Conservation (phyloP, 306 rosid genomes). For the Begonia masoniana region DNA sequence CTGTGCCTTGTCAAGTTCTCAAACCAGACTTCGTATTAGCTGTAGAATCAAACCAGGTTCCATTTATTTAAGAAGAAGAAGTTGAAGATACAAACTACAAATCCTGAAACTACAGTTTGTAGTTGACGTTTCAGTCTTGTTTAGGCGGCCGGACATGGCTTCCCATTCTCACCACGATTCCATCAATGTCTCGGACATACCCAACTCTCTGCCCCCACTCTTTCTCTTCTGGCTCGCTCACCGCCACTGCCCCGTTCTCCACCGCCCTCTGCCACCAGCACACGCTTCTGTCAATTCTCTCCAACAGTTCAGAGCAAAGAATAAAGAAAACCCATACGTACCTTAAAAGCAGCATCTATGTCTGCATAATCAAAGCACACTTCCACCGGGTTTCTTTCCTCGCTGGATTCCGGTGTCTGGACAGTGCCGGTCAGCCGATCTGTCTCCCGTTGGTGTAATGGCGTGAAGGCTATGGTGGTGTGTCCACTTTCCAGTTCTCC, state of each 20-base stretch:
- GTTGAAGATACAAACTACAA: no score
- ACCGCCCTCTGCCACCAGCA: conserved; percentile 47
- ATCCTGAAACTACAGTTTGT: no score
- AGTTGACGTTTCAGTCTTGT: conserved; percentile 4
- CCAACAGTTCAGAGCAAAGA: not conserved
- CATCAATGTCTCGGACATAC: conserved; percentile 67
- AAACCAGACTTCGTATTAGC: no score
- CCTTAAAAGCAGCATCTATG: conserved; percentile 71
- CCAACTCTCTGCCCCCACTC: conserved; percentile 92
- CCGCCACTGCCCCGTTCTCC: conserved; percentile 65
- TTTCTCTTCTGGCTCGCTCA: conserved; percentile 55
- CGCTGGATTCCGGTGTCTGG: conserved; percentile 18
- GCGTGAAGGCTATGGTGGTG: conserved; percentile 83
- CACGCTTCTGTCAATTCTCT: not conserved
- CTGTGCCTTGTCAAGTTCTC: no score
- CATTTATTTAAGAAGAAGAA: no score
- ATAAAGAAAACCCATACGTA: conserved; percentile 2
- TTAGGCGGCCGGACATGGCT: conserved; percentile 39
- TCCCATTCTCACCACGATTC: conserved; percentile 66
- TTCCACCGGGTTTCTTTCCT: conserved; percentile 46
- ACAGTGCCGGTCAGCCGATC: conserved; percentile 57
- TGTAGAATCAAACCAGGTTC: no score
- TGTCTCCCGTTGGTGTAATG: conserved; percentile 62
- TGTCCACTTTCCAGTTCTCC: conserved; percentile 73
- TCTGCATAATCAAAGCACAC: conserved; percentile 55